Evolutionary conservation across 164 flowering plant genomes (phyloP).

Genomic region (Chloranthus sessilifolius): DNA sequence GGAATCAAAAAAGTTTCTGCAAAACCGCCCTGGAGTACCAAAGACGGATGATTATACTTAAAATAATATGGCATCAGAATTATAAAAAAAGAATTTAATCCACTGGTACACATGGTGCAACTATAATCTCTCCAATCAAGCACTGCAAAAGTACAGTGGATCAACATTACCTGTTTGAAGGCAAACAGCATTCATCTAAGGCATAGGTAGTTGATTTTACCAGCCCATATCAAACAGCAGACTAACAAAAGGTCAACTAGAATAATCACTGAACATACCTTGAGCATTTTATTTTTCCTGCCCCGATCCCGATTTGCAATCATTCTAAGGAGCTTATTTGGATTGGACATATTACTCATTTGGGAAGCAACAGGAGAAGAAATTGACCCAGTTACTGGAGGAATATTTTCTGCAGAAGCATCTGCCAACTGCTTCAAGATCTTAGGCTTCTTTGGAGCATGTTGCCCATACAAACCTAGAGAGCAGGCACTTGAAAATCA

Average conservation of each 20-base stretch:
- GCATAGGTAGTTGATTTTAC: too few relatives aligned
- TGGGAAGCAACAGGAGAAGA: conserved; percentile 95
- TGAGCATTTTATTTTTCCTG: conserved; percentile 58
- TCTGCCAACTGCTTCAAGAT: conserved; percentile 56
- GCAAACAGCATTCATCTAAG: too few relatives aligned
- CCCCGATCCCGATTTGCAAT: conserved; percentile 71
- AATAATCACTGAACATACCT: conserved; percentile 55
- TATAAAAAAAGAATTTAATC: neutral
- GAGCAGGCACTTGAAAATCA: conserved; percentile 7
- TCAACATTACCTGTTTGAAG: neutral
- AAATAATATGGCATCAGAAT: neutral
- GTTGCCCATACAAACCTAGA: conserved; percentile 65
- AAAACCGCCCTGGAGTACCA: neutral
- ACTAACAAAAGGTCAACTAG: too few relatives aligned
- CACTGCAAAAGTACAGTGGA: neutral
- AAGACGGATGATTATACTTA: neutral
- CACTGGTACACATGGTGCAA: neutral
- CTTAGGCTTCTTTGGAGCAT: conserved; percentile 68
- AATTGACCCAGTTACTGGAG: conserved; percentile 50
- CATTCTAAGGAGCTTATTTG: conserved; percentile 64
- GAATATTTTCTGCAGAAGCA: conserved; percentile 45
- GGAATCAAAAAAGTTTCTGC: neutral
- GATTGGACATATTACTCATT: conserved; percentile 89
- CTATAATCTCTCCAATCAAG: neutral
- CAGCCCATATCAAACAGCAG: too few relatives aligned